Evolutionary conservation across 306 rosid species (phyloP).

Genomic region (Trifolium subterraneum): DNA sequence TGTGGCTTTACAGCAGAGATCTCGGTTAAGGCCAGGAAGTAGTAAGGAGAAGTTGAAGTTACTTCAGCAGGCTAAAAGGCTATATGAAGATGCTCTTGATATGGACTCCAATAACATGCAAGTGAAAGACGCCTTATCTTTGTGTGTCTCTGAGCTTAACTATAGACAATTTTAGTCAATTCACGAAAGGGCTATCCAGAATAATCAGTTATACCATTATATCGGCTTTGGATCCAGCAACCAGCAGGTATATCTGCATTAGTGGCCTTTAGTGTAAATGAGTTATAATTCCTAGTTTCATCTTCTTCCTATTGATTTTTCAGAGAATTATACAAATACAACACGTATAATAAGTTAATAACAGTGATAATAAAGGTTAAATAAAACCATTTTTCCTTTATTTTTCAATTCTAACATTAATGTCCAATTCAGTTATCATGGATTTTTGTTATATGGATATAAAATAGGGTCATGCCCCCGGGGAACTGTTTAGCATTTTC

Average conservation of each 20-base stretch:
- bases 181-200: conserved; percentile 33
- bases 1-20: conserved; percentile 83
- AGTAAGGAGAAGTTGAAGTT: conserved; percentile 88
- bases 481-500: too few relatives aligned
- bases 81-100: conserved; percentile 80
- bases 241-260: conserved; percentile 39
- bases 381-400: conserved; percentile 1
- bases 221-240: conserved; percentile 36
- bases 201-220: conserved; percentile 31
- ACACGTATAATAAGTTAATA: conserved; percentile 10
- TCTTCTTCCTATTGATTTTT: conserved; percentile 16
- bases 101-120: conserved; percentile 76
- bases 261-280: conserved; percentile 3
- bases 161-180: conserved; percentile 49
- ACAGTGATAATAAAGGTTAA: background rate
- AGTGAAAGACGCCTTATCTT: conserved; percentile 73
- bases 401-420: background rate
- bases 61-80: conserved; percentile 82
- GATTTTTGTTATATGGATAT: background rate
- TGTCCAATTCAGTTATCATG: background rate
- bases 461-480: too few relatives aligned
- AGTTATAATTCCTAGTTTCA: conserved; percentile 25
- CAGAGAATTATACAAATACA: conserved; percentile 31
- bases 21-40: conserved; percentile 75
- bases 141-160: conserved; percentile 75